Conservation (phyloP, 2,329 filamentous ascomycete genomes). For the Pseudogymnoascus sp. region DNA sequence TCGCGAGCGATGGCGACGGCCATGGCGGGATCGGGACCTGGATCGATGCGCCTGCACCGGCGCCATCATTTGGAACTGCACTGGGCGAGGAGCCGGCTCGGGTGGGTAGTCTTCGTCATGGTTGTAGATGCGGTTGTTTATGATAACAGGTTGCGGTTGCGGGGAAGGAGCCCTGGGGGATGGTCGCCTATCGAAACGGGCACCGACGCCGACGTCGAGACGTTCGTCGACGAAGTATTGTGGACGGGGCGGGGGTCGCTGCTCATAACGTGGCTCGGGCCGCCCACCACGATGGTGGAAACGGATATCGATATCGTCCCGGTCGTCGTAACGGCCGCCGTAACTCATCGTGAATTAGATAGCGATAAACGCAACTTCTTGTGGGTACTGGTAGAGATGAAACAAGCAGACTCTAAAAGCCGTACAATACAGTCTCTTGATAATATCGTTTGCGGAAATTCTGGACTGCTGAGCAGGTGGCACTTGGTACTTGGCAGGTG, state of each 20-base stretch:
- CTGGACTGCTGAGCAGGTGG: neutral
- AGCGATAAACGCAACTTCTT: neutral
- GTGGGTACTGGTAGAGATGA: neutral
- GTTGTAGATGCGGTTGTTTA: slow-evolving; percentile 51
- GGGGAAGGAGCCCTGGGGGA: slow-evolving; percentile 17
- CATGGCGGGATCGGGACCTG: slow-evolving; percentile 24
- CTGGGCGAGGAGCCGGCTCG: neutral
- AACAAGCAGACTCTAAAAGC: neutral
- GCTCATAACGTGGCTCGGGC: slow-evolving; percentile 12
- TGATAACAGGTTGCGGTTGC: slow-evolving; percentile 40
- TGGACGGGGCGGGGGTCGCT: slow-evolving; percentile 18
- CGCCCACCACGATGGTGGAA: slow-evolving; percentile 32
- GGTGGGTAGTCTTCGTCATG: slow-evolving; percentile 26
- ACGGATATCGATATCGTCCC: slow-evolving; percentile 49
- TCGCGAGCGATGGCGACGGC: slow-evolving; percentile 16
- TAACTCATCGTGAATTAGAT: slow-evolving; percentile 5
- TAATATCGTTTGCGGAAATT: neutral
- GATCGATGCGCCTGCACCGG: neutral
- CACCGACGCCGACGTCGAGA: slow-evolving; percentile 18
- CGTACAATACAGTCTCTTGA: neutral
- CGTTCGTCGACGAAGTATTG: slow-evolving; percentile 41
- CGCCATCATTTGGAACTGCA: neutral
- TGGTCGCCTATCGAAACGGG: slow-evolving; percentile 12
- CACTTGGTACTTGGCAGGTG: slow-evolving; percentile 1
- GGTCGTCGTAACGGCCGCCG: slow-evolving; percentile 40